phyloP scores from a whole-genome alignment of 768 basidiomycete genomes.

The Stropharia rugosoannulata region DNA sequence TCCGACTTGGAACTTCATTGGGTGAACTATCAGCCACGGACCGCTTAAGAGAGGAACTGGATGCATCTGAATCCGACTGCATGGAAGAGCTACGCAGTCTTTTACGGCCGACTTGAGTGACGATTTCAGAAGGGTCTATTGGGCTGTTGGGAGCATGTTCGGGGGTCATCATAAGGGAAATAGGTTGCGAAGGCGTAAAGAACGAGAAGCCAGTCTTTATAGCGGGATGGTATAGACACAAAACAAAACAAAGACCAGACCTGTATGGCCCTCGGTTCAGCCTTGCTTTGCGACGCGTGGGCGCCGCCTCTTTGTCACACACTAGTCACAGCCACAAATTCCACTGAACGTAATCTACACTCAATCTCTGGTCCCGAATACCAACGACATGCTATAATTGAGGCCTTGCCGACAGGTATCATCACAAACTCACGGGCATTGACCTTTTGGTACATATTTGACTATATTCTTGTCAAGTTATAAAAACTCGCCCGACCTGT shows the following conservation, averaged over 20 bases:
- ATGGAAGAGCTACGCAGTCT: conserved; percentile 75
- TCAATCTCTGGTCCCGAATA: background rate
- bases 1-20: conserved; percentile 37
- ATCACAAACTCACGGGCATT: too few species aligned
- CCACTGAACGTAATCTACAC: background rate
- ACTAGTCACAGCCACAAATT: conserved; percentile 11
- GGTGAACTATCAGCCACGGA: conserved; percentile 67
- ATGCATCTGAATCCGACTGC: conserved; percentile 71
- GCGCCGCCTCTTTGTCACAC: conserved; percentile 7
- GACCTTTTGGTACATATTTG: too few species aligned
- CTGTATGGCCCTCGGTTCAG: background rate
- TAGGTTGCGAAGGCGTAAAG: conserved; percentile 14
- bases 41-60: conserved; percentile 77
- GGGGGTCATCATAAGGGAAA: conserved; percentile 42
- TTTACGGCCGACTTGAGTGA: conserved; percentile 52
- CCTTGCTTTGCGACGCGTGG: conserved; percentile 12
- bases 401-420: too few species aligned
- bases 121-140: conserved; percentile 35
- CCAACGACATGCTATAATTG: too few species aligned
- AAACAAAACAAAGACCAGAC: conserved; percentile 14
- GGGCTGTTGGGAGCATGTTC: conserved; percentile 40
- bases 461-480: too few species aligned
- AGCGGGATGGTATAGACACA: conserved; percentile 11
- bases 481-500: background rate
- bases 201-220: conserved; percentile 19